These are phyloP conservation scores for Cladosporium oxysporum DNA, from an alignment of 2,329 filamentous ascomycete species.

Conservation along the genomic window DNA sequence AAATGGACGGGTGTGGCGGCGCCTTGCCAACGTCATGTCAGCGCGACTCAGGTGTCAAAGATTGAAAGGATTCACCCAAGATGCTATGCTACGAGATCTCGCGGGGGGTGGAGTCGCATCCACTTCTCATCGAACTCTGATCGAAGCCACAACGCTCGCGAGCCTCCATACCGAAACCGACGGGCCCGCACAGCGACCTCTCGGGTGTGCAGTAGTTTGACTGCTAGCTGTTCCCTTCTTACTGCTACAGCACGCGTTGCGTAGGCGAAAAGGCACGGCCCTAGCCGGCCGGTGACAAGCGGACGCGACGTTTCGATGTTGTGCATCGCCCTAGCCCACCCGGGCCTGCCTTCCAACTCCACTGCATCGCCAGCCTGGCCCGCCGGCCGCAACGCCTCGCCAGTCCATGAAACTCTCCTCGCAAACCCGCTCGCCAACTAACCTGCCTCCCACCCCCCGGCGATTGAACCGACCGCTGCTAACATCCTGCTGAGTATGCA, in stretches of 20 bases:
- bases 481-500: background rate
- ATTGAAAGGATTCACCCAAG: background rate
- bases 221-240: too few species aligned
- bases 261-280: constrained; percentile 4
- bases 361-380: background rate
- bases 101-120: background rate
- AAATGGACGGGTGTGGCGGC: background rate
- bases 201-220: background rate
- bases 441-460: background rate
- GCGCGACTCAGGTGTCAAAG: background rate
- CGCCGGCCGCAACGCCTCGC: background rate
- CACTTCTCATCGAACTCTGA: background rate
- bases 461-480: background rate
- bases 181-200: background rate
- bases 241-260: background rate
- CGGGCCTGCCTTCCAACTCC: background rate
- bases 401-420: background rate
- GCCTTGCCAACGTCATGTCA: background rate
- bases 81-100: background rate
- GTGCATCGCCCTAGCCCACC: background rate
- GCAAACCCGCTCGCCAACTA: background rate
- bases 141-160: background rate
- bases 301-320: constrained; percentile 6
- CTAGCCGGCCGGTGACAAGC: background rate
- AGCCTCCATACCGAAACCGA: background rate